A percentile compares a stretch with the other conserved stretches of the same genome.
Evolutionary conservation across 805 yeast species (phyloP).

Genomic region (Kuraishia piskuri): DNA sequence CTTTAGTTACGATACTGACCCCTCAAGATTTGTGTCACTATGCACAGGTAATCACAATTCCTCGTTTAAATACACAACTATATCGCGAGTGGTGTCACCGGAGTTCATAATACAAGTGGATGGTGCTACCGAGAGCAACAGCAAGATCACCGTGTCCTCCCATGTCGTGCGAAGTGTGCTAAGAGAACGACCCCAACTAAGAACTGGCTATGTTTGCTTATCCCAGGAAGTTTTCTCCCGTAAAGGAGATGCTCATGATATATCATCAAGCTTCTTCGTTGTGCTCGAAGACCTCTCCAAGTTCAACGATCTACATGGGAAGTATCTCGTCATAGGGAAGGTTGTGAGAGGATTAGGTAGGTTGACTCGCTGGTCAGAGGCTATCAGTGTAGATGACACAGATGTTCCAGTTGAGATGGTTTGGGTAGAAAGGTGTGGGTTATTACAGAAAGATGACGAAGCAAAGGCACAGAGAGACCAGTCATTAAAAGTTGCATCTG

Average conservation of each 20-base stretch:
- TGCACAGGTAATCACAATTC: constrained; percentile 9
- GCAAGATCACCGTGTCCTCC: constrained; percentile 9
- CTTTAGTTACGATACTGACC: not conserved
- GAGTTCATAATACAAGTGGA: constrained; percentile 19
- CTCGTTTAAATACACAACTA: constrained; percentile 11
- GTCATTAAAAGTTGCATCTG: not conserved
- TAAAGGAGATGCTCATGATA: no score
- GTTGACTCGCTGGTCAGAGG: constrained; percentile 9
- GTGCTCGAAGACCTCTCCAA: constrained; percentile 11
- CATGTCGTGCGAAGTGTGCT: not conserved
- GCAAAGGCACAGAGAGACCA: not conserved
- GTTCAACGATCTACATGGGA: constrained; percentile 7
- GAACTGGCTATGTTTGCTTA: not conserved
- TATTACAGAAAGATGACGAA: constrained; percentile 5
- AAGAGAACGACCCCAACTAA: not conserved
- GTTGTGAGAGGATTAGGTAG: constrained; percentile 6
- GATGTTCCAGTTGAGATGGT: constrained; percentile 11
- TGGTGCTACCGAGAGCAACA: not conserved
- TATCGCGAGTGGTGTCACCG: constrained; percentile 19
- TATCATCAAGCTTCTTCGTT: constrained; percentile 11
- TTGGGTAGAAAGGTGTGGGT: constrained; percentile 17
- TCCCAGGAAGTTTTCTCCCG: not conserved
- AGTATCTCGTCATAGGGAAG: constrained; percentile 17
- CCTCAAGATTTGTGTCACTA: constrained; percentile 6
- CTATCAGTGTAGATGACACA: constrained; percentile 10